phyloP scores from a whole-genome alignment of 2,329 filamentous ascomycete genomes.

The Corniculantispora saksenae region DNA sequence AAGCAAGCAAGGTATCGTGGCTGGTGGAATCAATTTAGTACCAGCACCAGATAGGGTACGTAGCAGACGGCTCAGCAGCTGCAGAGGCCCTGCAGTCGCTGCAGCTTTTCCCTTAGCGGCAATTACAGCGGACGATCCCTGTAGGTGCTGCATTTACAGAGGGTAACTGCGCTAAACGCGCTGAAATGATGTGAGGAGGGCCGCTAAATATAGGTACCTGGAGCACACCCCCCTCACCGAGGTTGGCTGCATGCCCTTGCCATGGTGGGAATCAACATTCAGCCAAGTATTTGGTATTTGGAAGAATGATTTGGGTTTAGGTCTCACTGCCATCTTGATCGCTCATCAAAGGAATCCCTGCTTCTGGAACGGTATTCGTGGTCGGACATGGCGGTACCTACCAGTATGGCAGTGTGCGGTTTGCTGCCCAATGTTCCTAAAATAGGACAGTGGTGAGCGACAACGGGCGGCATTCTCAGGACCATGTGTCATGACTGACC shows the following conservation, averaged over 20 bases:
- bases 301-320: no score
- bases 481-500: neutral
- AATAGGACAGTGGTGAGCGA: neutral
- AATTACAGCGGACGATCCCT: neutral
- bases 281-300: neutral
- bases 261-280: neutral
- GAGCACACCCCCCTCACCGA: no score
- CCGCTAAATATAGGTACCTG: slow-evolving; percentile 1
- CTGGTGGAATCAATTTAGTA: no score
- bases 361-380: no score
- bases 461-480: neutral
- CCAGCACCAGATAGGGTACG: no score
- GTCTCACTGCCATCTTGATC: neutral
- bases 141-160: neutral
- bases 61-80: neutral
- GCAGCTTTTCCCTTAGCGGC: neutral
- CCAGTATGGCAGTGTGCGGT: neutral
- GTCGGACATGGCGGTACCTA: neutral
- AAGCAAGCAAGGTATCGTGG: neutral
- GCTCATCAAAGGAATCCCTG: neutral
- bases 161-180: neutral
- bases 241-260: no score
- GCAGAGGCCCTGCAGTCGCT: neutral
- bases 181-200: neutral
- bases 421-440: neutral